Conservation (phyloP, 768 basidiomycete genomes). For the Xerocomus potaroensis region DNA sequence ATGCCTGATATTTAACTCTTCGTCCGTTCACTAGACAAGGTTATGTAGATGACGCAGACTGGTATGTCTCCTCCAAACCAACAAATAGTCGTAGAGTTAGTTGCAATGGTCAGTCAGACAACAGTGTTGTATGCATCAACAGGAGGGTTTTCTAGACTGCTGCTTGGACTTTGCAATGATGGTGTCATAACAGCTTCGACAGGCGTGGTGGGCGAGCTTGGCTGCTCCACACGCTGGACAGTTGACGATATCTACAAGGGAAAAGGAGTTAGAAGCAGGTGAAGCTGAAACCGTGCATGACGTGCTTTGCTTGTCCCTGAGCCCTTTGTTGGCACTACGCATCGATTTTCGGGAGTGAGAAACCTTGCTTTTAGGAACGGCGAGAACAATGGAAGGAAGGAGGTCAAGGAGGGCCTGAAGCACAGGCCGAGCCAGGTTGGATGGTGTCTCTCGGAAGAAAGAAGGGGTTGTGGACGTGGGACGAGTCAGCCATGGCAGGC, state of each 20-base stretch:
- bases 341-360: constrained; percentile 95
- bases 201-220: constrained; percentile 87
- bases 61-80: too few species aligned
- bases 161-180: constrained; percentile 25
- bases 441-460: constrained; percentile 19
- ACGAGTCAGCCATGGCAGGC: constrained; percentile 24
- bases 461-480: constrained; percentile 19
- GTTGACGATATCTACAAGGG: constrained; percentile 72
- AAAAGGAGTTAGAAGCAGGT: constrained; percentile 4
- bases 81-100: too few species aligned
- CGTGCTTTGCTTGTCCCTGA: constrained; percentile 89
- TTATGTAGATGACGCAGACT: constrained; percentile 1
- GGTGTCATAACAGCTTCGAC: constrained; percentile 65
- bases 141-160: constrained; percentile 10
- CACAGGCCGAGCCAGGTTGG: constrained; percentile 36
- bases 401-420: constrained; percentile 59
- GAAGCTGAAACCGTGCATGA: background rate
- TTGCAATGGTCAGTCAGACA: too few species aligned
- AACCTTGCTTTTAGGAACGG: constrained; percentile 91
- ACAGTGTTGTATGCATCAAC: background rate
- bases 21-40: background rate
- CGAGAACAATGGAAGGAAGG: constrained; percentile 82
- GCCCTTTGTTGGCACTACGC: constrained; percentile 89
- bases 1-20: background rate
- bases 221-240: constrained; percentile 88